A percentile compares a stretch with the other conserved stretches of the same genome.
phyloP scores from a whole-genome alignment of 1,284 basidiomycete genomes.

The Marasmius fiardii region DNA sequence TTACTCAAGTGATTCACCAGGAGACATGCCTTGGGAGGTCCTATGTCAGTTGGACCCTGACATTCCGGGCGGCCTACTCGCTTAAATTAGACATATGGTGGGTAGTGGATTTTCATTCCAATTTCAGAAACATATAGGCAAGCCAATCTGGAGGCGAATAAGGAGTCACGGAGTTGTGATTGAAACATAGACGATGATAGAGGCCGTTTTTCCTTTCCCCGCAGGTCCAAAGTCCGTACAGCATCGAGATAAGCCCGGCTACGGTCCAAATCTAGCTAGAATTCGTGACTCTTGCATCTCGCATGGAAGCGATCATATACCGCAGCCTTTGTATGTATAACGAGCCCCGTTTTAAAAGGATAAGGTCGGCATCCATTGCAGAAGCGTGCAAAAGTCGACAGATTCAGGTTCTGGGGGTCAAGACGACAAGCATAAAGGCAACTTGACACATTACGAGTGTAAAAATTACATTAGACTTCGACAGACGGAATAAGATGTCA shows the following conservation, averaged over 20 bases:
- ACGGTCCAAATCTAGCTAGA: not conserved
- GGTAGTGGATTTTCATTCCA: not conserved
- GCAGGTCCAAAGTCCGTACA: not conserved
- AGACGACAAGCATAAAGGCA: slow-evolving; percentile 9
- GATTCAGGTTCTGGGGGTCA: not conserved
- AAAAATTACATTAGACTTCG: slow-evolving; percentile 7
- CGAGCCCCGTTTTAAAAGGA: not conserved
- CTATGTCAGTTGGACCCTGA: slow-evolving; percentile 8
- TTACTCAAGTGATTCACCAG: slow-evolving; percentile 2
- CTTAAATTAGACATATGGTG: slow-evolving; percentile 1
- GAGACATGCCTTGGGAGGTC: not conserved
- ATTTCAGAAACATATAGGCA: not conserved
- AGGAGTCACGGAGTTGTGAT: not conserved
- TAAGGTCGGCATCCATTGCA: not conserved
- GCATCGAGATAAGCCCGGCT: not conserved
- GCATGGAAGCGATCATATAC: not conserved
- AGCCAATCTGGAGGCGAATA: slow-evolving; percentile 2
- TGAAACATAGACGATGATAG: not conserved
- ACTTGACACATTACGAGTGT: slow-evolving; percentile 10
- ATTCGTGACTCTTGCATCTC: not conserved
- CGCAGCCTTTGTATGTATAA: not conserved
- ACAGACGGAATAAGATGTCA: slow-evolving; percentile 10
- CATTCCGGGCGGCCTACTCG: not conserved
- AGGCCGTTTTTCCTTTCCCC: not conserved
- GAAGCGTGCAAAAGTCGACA: not conserved